A percentile compares a stretch with the other conserved stretches of the same genome.
Evolutionary conservation across 1,284 basidiomycete genomes (phyloP).

Genomic region (Boletus calvinii): DNA sequence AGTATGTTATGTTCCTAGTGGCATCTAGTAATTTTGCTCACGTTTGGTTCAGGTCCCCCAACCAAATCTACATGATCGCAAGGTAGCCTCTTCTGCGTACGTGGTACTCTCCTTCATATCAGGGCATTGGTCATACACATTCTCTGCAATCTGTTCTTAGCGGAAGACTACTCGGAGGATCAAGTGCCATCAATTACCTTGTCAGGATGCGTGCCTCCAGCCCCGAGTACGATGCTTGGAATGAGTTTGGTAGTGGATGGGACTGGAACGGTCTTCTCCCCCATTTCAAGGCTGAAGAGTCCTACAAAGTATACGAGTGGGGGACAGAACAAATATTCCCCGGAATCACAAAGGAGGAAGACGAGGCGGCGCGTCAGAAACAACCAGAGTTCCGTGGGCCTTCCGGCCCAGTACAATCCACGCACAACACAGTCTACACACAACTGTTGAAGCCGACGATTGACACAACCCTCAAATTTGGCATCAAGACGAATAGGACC

Average conservation of each 20-base stretch:
- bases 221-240: conserved; percentile 22
- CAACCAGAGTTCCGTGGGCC: conserved; percentile 18
- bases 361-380: conserved; percentile 13
- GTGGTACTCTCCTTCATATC: neutral
- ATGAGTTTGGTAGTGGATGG: conserved; percentile 21
- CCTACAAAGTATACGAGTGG: conserved; percentile 12
- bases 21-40: neutral
- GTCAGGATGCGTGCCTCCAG: conserved; percentile 22
- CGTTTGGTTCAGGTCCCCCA: conserved; percentile 16
- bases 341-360: conserved; percentile 17
- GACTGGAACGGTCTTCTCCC: conserved; percentile 18
- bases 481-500: conserved; percentile 18
- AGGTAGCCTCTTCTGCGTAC: conserved; percentile 8
- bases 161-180: conserved; percentile 23
- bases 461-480: conserved; percentile 8
- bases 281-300: conserved; percentile 19
- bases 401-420: conserved; percentile 14
- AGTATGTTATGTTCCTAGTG: conserved; percentile 8
- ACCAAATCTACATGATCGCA: conserved; percentile 6
- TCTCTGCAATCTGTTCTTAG: neutral
- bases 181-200: conserved; percentile 21
- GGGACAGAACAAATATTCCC: conserved; percentile 22
- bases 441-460: conserved; percentile 20
- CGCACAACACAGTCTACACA: conserved; percentile 20
- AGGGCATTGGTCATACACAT: neutral